phyloP scores from a whole-genome alignment of 768 basidiomycete species.

The Podaxis sp. region DNA sequence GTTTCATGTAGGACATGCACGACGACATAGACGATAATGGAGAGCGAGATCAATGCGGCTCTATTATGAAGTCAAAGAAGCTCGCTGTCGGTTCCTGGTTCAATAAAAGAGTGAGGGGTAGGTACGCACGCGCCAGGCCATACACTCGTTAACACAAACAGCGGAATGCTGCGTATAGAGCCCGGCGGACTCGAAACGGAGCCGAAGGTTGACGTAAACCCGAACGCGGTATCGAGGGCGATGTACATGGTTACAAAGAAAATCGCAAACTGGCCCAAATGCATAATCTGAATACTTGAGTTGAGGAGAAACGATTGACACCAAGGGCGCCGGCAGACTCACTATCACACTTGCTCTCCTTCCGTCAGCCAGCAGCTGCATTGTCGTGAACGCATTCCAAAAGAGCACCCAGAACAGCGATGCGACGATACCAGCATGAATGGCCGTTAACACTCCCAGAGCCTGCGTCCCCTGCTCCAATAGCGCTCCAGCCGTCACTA shows the following conservation, averaged over 20 bases:
- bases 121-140: slow-evolving; percentile 71
- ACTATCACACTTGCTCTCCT: slow-evolving; percentile 57
- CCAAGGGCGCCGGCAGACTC: slow-evolving; percentile 17
- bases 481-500: slow-evolving; percentile 67
- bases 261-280: slow-evolving; percentile 43
- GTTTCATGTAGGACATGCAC: slow-evolving; percentile 61
- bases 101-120: neutral
- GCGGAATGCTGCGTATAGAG: slow-evolving; percentile 52
- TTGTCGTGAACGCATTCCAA: slow-evolving; percentile 60
- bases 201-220: slow-evolving; percentile 52
- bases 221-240: slow-evolving; percentile 67
- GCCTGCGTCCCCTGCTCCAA: slow-evolving; percentile 65
- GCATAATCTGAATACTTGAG: slow-evolving; percentile 42
- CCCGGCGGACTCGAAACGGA: slow-evolving; percentile 44
- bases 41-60: slow-evolving; percentile 60
- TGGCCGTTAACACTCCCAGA: slow-evolving; percentile 58
- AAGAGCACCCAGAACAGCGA: slow-evolving; percentile 67
- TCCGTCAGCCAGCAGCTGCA: slow-evolving; percentile 82
- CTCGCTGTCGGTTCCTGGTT: neutral
- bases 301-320: no score
- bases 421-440: slow-evolving; percentile 70
- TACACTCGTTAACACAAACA: slow-evolving; percentile 68
- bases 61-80: slow-evolving; percentile 24
- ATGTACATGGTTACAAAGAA: slow-evolving; percentile 74
- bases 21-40: slow-evolving; percentile 69